Evolutionary conservation across 345 rosid species (phyloP).

Genomic region (Ceriops tagal): DNA sequence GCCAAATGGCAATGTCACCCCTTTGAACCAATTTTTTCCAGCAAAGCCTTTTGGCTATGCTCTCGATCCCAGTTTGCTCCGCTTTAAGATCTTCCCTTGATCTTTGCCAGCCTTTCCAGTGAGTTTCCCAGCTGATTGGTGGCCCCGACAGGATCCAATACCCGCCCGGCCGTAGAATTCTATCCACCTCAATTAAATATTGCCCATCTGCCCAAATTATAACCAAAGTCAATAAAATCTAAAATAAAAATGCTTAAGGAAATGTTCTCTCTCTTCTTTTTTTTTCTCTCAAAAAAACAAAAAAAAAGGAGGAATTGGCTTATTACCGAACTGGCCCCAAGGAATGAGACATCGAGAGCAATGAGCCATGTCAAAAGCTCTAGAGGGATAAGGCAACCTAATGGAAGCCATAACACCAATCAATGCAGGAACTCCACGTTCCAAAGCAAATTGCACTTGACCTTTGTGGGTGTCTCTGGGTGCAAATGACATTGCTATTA

Average conservation of each 20-base stretch:
- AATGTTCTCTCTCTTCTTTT: no score
- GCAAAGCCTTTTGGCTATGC: conserved; percentile 62
- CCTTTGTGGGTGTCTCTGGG: conserved; percentile 95
- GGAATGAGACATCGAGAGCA: conserved; percentile 98
- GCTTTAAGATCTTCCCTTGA: conserved; percentile 51
- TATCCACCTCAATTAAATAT: conserved; percentile 76
- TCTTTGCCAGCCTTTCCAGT: conserved; percentile 85
- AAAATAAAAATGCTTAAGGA: not conserved
- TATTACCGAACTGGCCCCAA: conserved; percentile 76
- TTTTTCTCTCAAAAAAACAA: not conserved
- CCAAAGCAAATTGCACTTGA: conserved; percentile 92
- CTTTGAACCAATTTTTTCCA: conserved; percentile 75
- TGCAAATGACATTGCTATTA: conserved; percentile 78
- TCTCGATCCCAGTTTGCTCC: conserved; percentile 60
- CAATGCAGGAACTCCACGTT: conserved; percentile 89
- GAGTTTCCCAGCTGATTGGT: conserved; percentile 76
- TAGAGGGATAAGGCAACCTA: conserved; percentile 80
- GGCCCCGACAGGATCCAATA: conserved; percentile 96
- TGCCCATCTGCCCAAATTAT: conserved; percentile 51
- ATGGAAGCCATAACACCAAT: conserved; percentile 84
- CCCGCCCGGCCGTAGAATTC: conserved; percentile 86
- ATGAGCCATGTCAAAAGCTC: conserved; percentile 95
- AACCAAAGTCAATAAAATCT: not conserved
- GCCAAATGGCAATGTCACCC: conserved; percentile 80
- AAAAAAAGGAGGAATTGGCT: no score